These are phyloP conservation scores for Cladorrhinum samala DNA, from an alignment of 495 filamentous ascomycete species.

Conservation along the genomic window DNA sequence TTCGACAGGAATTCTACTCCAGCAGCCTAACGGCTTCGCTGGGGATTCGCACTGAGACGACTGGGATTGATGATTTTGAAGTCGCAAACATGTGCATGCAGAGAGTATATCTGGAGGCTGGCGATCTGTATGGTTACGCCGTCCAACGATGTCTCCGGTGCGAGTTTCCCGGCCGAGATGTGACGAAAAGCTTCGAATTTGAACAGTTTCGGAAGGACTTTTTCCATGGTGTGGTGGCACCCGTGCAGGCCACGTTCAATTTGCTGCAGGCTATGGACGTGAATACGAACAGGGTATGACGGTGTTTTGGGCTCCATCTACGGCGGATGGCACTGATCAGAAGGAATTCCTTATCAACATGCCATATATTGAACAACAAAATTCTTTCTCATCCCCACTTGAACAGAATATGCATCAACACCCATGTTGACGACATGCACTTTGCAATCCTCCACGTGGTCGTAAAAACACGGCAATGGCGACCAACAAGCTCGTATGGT, in stretches of 20 bases:
- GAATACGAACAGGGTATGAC: no score
- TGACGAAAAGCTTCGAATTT: constrained; percentile 5
- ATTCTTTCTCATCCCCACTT: no score
- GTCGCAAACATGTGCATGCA: background rate
- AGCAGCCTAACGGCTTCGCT: background rate
- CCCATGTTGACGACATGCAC: no score
- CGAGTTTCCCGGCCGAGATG: constrained; percentile 6
- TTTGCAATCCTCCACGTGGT: no score
- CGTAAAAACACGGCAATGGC: no score
- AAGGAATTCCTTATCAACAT: no score
- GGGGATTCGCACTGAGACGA: background rate
- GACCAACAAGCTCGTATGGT: no score
- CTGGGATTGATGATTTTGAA: background rate
- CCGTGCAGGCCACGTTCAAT: background rate
- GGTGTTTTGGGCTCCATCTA: no score
- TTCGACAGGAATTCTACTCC: background rate
- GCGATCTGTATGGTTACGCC: constrained; percentile 5
- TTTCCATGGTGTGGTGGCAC: background rate
- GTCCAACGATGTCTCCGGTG: constrained; percentile 10
- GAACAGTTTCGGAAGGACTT: background rate
- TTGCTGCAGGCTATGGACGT: background rate
- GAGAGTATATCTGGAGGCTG: constrained; percentile 3
- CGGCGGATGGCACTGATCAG: no score
- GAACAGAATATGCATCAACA: no score
- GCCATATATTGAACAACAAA: no score